Evolutionary conservation across 805 yeast genomes (phyloP), one percentile per base, ranked within the genome.

Genomic region (Ogataea paradorogensis): DNA sequence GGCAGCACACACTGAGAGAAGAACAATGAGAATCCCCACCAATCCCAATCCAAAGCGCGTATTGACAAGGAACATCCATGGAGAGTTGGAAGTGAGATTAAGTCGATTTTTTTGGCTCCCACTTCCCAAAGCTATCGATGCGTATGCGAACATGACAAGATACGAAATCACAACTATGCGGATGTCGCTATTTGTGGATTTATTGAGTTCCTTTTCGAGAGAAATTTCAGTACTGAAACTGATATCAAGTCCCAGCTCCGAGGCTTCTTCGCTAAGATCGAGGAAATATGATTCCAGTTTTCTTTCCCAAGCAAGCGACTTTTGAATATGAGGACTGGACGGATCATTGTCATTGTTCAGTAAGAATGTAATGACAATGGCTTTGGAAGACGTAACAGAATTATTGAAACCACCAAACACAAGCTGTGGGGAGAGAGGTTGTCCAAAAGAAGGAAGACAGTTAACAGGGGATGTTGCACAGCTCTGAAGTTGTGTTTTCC

Each of bases 401-500:
- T 48, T 44, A 5, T 65, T 59, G 24, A 45, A 42, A 0, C 78
- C 80, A 13, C 91, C 90, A 61, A 91, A 86, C 4, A 91, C 58
- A 14, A 88, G 50, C 38, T 81, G 77, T 20, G 79, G 76, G 50
- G 80, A 83, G 46, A 91, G 67, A 0, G 98, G 98, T 58, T 89
- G 97, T 55, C 87, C 95, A 62, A 90, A 91, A 0, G 81, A 63
- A 0, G 99, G 98, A 27, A 91, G 65, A 57, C 99, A 91, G 47
- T 77, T 82, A 1, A 91, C 97, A 0, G 98, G 98, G 1, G 87
- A 76, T 14, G 73, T 68, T 0, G 93, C 72, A 58, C 99, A 91
- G 3, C 62, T 56, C 38, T 67, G 53, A 9, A 91, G 56, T 38
- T 73, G 66, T 2, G 55, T 47, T 28, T 67, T 56, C 95, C 95